Conservation (phyloP, 2,329 filamentous ascomycete genomes). For the Beauveria rudraprayagi region DNA sequence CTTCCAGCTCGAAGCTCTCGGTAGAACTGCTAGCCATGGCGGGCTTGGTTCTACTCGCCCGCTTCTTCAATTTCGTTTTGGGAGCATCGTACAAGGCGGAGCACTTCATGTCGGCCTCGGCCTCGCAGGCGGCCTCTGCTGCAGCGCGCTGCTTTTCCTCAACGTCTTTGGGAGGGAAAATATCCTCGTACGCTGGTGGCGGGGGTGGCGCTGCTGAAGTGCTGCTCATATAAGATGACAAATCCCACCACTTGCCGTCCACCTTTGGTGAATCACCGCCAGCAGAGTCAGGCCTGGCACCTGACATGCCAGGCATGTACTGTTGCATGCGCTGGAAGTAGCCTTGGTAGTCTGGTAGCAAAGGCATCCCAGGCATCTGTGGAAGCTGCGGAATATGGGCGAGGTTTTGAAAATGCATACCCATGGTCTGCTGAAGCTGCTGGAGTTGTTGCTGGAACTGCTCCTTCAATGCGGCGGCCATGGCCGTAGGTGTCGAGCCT, state of each 20-base stretch:
- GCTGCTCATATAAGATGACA: constrained; percentile 45
- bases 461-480: constrained; percentile 64
- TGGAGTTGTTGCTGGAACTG: constrained; percentile 67
- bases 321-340: constrained; percentile 61
- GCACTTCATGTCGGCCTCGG: constrained; percentile 51
- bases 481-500: constrained; percentile 46
- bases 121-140: constrained; percentile 48
- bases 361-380: constrained; percentile 52
- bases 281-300: constrained; percentile 40
- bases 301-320: constrained; percentile 58
- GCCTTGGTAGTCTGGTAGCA: constrained; percentile 64
- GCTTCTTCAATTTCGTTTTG: constrained; percentile 14
- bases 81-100: constrained; percentile 42
- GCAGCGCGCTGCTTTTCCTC: constrained; percentile 53
- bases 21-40: neutral
- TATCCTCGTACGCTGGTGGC: constrained; percentile 71
- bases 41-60: constrained; percentile 25
- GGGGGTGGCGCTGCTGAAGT: constrained; percentile 42
- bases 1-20: constrained; percentile 24
- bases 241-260: constrained; percentile 60
- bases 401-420: constrained; percentile 55
- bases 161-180: constrained; percentile 53
- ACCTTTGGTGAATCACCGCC: constrained; percentile 32
- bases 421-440: constrained; percentile 65
- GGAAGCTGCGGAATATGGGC: constrained; percentile 52